A percentile compares a stretch with the other conserved stretches of the same genome.
Evolutionary conservation across 2,329 filamentous ascomycete genomes (phyloP).

Genomic region (Calonectria ilicicola): DNA sequence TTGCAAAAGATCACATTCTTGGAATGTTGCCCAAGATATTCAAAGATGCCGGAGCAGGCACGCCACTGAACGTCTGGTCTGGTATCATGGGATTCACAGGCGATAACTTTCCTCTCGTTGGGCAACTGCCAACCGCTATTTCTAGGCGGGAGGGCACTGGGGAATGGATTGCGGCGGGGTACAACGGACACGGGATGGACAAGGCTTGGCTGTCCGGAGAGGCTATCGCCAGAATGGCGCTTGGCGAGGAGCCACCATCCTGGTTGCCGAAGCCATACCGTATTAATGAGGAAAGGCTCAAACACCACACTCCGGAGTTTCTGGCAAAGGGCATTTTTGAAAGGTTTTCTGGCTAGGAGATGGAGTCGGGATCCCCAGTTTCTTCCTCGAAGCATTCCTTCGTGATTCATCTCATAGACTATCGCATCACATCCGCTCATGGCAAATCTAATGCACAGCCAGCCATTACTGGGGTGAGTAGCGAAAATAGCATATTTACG

Average conservation of each 20-base stretch:
- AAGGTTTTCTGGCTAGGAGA: no score
- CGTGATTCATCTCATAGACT: no score
- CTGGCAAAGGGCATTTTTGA: no score
- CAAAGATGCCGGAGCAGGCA: not conserved
- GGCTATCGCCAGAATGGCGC: constrained; percentile 46
- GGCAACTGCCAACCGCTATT: constrained; percentile 48
- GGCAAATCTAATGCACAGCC: no score
- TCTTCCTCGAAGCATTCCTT: no score
- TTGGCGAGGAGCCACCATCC: constrained; percentile 35
- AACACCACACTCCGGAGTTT: not conserved
- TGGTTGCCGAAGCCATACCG: constrained; percentile 27
- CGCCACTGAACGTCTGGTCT: constrained; percentile 55
- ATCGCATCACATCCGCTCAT: no score
- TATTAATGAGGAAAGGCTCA: not conserved
- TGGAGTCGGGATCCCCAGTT: no score
- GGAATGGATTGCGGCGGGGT: constrained; percentile 63
- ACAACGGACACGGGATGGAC: constrained; percentile 63
- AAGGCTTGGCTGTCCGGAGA: constrained; percentile 61
- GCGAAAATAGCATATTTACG: no score
- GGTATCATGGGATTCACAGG: constrained; percentile 59
- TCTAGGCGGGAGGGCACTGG: constrained; percentile 29
- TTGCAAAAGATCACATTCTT: constrained; percentile 47
- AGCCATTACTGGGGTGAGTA: no score
- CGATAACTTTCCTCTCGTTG: constrained; percentile 61
- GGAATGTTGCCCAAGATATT: constrained; percentile 53